Conservation (phyloP, 192 early-diverging fungal species). For the Coemansia brasiliensis region DNA sequence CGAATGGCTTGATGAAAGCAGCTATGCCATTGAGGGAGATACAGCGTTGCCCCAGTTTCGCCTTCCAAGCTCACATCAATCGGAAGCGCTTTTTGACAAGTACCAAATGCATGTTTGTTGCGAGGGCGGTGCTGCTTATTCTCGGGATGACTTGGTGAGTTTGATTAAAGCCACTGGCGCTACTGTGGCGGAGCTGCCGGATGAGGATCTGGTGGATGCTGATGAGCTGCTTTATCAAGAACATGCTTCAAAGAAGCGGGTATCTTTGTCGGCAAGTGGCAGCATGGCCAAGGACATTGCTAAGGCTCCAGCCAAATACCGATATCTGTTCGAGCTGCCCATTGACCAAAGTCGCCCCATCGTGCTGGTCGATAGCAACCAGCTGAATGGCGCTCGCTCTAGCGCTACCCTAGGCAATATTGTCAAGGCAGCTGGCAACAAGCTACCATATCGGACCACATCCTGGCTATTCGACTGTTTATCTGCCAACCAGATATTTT, state of each 20-base stretch:
- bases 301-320: conserved; percentile 21
- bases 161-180: conserved; percentile 25
- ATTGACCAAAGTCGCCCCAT: background rate
- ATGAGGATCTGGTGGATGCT: background rate
- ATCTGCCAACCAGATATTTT: conserved; percentile 24
- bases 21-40: conserved; percentile 27
- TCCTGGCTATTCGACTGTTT: conserved; percentile 53
- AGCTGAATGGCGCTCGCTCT: conserved; percentile 10
- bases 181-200: background rate
- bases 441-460: conserved; percentile 30
- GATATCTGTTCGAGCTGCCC: conserved; percentile 27
- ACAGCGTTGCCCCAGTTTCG: conserved; percentile 15
- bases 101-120: background rate
- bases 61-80: background rate
- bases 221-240: conserved; percentile 3
- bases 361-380: conserved; percentile 25
- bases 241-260: background rate
- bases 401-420: conserved; percentile 14
- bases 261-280: background rate
- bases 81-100: conserved; percentile 5
- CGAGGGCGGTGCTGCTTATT: conserved; percentile 16
- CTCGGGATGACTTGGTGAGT: conserved; percentile 12
- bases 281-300: conserved; percentile 12
- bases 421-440: conserved; percentile 1
- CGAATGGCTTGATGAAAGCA: conserved; percentile 13